Conservation (phyloP, 805 yeast species). For the Lipomyces starkeyi region DNA sequence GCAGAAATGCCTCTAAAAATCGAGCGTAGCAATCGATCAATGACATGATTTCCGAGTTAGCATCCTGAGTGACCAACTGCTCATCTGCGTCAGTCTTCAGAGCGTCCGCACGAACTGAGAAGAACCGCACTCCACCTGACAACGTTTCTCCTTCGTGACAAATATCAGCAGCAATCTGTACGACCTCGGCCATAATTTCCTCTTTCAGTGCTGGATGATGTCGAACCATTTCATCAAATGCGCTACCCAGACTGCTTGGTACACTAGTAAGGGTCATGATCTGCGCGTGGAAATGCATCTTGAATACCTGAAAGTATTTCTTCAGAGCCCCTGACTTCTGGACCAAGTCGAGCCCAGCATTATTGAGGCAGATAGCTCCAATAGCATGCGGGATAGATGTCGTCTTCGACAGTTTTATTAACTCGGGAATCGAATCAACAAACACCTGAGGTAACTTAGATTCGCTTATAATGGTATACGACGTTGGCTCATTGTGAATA, state of each 20-base stretch:
- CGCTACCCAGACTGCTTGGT: slow-evolving; percentile 63
- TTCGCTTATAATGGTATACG: slow-evolving; percentile 78
- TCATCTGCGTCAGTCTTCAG: slow-evolving; percentile 36
- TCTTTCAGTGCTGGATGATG: slow-evolving; percentile 80
- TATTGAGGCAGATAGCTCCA: slow-evolving; percentile 82
- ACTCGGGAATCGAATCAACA: slow-evolving; percentile 59
- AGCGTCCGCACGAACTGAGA: slow-evolving; percentile 30
- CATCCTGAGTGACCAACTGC: slow-evolving; percentile 26
- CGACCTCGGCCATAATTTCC: slow-evolving; percentile 54
- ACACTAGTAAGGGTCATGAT: slow-evolving; percentile 60
- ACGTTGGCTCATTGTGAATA: slow-evolving; percentile 90
- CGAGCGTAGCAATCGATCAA: slow-evolving; percentile 34
- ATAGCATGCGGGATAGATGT: slow-evolving; percentile 72
- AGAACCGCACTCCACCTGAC: slow-evolving; percentile 36
- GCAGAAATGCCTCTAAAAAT: slow-evolving; percentile 44
- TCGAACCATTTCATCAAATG: slow-evolving; percentile 79
- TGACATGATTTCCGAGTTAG: slow-evolving; percentile 29
- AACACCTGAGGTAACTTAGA: slow-evolving; percentile 72
- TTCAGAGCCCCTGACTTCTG: slow-evolving; percentile 49
- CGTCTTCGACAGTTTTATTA: slow-evolving; percentile 60
- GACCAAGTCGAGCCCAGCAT: slow-evolving; percentile 69
- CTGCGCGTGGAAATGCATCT: slow-evolving; percentile 56
- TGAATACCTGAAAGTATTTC: slow-evolving; percentile 59
- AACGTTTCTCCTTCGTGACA: slow-evolving; percentile 14
- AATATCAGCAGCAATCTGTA: slow-evolving; percentile 23